Conservation (phyloP, 2,329 filamentous ascomycete species). For the Colletotrichum lentis region DNA sequence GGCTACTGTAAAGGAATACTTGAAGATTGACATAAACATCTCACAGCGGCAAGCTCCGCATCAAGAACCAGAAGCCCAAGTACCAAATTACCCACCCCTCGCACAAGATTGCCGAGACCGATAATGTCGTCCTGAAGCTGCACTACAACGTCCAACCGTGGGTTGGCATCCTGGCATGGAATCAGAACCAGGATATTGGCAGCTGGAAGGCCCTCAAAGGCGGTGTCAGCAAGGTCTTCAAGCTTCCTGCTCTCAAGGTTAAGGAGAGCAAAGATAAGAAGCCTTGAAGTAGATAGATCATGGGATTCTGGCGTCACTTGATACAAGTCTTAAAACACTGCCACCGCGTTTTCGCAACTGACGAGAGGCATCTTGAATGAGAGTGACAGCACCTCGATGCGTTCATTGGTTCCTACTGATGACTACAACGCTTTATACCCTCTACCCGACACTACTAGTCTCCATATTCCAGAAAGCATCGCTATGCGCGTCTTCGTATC, state of each 20-base stretch:
- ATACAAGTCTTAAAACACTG: background rate
- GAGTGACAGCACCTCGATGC: background rate
- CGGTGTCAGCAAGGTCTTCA: constrained; percentile 71
- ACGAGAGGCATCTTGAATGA: background rate
- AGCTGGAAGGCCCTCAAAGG: constrained; percentile 72
- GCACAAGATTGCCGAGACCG: constrained; percentile 76
- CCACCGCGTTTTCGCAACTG: background rate
- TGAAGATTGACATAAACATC: constrained; percentile 16
- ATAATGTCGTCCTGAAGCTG: constrained; percentile 79
- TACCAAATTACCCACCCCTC: constrained; percentile 95
- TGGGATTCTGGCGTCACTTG: background rate
- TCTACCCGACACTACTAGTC: background rate
- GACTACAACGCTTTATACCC: background rate
- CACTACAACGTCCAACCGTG: constrained; percentile 98
- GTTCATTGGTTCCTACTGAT: background rate
- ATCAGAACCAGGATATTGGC: constrained; percentile 63
- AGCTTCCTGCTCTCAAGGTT: constrained; percentile 71
- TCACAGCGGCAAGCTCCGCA: constrained; percentile 72
- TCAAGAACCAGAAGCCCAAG: constrained; percentile 89
- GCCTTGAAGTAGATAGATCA: constrained; percentile 3
- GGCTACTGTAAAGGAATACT: constrained; percentile 32
- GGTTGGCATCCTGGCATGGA: constrained; percentile 90
- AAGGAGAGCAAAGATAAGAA: constrained; percentile 60
- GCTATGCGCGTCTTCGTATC: background rate
- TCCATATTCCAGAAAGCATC: background rate